Base-by-base conservation (phyloP, 305 asterid species). In the Plantago rigida region DNA sequence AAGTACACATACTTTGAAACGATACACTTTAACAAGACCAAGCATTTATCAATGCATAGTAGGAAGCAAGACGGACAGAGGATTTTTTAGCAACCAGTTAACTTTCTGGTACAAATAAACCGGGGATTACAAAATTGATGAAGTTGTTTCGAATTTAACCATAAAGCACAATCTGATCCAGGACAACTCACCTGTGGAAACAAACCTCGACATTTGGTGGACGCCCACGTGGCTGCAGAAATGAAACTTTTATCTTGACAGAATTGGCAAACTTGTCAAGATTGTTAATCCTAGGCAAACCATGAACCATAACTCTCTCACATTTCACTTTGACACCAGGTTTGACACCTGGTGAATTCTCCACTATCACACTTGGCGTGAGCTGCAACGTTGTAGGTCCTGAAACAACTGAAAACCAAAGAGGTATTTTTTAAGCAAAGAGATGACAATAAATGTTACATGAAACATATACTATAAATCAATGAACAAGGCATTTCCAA, bases 131-230 rank as follows among this genome's bases (percentile, higher is more conserved):
- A 47, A 48, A 59, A 13, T 22, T 11, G 13, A 51, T 13, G 47
- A 42, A 26, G 49, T 19, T 3, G 17, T 29, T 1, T 42, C 2
- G 0, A 22, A 0, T 4, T 4, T 24, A 9, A 1, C 17, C 9
- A 49, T 62, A 44, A 49, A 47, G 13, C 59, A 26, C 24, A 56
- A 68, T 51, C 50, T 17, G 41, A 51, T 59, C 3, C 51, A 41
- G 31, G 64, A 10, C 60, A 64, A 75, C 88, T 80, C 72, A 83
- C 98, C 95, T 86, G 73, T 91, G 98, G 81, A 88, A 88, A 75
- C 96, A 86, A 36, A 91, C 64, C 74, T 81, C 86, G 4, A 82
- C 68, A 59, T 62, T 78, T 31, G 82, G 82, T 1, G 73, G 66
- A 42, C 81, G 82, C 47, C 75, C 71, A 69, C 74, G 75, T 51